Evolutionary conservation across 2,329 filamentous ascomycete genomes (phyloP).

Genomic region (Aureobasidium lini): DNA sequence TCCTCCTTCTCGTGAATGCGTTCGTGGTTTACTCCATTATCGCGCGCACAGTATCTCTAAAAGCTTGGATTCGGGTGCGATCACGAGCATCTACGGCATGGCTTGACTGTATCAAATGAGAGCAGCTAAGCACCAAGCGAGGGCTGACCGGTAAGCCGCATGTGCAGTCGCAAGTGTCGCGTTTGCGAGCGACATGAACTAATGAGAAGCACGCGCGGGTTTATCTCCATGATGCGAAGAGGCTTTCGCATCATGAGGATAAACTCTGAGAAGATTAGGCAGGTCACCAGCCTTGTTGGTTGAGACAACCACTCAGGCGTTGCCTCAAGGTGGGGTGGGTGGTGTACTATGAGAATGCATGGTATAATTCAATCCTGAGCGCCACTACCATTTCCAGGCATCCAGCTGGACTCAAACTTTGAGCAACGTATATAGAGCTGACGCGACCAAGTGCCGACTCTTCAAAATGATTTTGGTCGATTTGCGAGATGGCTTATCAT

Average conservation of each 20-base stretch:
- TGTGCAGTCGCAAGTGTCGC: neutral
- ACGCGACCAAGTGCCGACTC: neutral
- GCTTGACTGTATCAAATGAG: too few relatives aligned
- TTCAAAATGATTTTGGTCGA: neutral
- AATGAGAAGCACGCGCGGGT: neutral
- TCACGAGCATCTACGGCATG: too few relatives aligned
- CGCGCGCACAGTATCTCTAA: neutral
- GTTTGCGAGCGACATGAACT: neutral
- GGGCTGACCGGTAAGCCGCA: neutral
- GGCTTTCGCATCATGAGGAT: too few relatives aligned
- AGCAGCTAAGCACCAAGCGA: neutral
- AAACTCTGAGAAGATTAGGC: neutral
- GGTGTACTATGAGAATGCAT: neutral
- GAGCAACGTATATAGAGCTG: neutral
- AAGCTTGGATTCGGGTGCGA: too few relatives aligned
- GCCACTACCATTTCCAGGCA: neutral
- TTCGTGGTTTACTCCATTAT: neutral
- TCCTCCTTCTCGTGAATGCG: neutral
- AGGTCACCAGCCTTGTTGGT: neutral
- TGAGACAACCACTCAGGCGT: conserved; percentile 4
- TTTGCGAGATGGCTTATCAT: neutral
- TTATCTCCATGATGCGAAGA: too few relatives aligned
- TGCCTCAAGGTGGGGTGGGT: neutral
- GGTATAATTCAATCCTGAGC: neutral
- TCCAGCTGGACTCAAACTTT: neutral